These are phyloP conservation scores for Spatholobus suberectus DNA, from an alignment of 306 rosid species.

Conservation along the genomic window DNA sequence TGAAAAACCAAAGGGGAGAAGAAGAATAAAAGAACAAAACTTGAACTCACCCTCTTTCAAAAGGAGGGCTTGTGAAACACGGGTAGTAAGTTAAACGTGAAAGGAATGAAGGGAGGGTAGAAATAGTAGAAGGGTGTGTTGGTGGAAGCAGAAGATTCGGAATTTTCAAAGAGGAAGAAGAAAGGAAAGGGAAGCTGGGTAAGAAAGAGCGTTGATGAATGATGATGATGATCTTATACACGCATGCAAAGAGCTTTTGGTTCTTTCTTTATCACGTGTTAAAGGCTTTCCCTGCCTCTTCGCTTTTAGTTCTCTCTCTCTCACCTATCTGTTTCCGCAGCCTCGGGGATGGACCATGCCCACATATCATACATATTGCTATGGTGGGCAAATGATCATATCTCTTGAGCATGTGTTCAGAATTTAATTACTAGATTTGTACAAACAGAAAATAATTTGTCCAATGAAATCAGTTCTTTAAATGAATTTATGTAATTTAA, in stretches of 20 bases:
- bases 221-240: slow-evolving; percentile 46
- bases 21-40: not conserved
- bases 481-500: no score
- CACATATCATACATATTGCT: not conserved
- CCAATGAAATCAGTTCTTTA: no score
- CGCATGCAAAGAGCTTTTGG: slow-evolving; percentile 48
- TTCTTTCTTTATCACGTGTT: slow-evolving; percentile 46
- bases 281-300: slow-evolving; percentile 47
- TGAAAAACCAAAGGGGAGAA: not conserved
- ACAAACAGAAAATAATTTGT: no score
- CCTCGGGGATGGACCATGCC: slow-evolving; percentile 61
- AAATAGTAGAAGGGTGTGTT: slow-evolving; percentile 18
- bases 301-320: slow-evolving; percentile 33
- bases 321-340: slow-evolving; percentile 53
- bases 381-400: not conserved
- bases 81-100: not conserved
- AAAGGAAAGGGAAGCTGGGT: slow-evolving; percentile 1
- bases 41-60: slow-evolving; percentile 35
- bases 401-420: not conserved
- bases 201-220: slow-evolving; percentile 27
- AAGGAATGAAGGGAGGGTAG: not conserved
- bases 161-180: not conserved
- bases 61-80: not conserved
- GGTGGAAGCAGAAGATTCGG: not conserved
- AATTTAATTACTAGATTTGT: no score